Evolutionary conservation across 352 stramenopile species (phyloP), one percentile per base, ranked within the genome.

Genomic region (Globisporangium nodosum): DNA sequence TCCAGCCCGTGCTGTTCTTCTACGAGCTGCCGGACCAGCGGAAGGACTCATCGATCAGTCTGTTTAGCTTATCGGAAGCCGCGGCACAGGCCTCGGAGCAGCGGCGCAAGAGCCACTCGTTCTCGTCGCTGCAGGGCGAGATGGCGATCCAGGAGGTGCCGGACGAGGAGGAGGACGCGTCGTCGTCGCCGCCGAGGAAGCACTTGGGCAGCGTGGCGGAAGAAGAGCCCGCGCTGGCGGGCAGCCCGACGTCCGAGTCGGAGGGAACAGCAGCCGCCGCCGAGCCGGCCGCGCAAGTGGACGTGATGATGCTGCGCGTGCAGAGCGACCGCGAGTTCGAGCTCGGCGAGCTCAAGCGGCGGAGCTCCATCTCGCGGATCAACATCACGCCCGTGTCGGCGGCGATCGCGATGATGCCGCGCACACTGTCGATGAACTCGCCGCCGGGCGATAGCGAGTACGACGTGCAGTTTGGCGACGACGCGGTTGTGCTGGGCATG

Each of bases 21-120:
- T 94, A 91, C 68, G 85, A 94, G 54, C 70, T 94, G 2, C 85
- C 85, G 6, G 84, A 92, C 46, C 74, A 84, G 55, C 81, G 84
- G 5, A 92, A 90, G 53, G 84, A 93, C 55, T 93, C 84, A 8
- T 93, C 84, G 13, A 79, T 93, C 9, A 84, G 77, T 52, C 60
- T 90, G 24, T 74, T 85, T 30, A 73, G 66, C 48, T 47, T 77
- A 12, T 70, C 67, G 33, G 66, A 76, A 49, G 56, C 61, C 59
- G 47, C 65, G n/a, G 47, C 66, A 20, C 66, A 81, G 50, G 64
- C 75, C 50, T 60, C 63, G 56, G 49, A 66, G 31, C 66, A 79
- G 46, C 64, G 74, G 2, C 55, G 62, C 49, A 90, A 88, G 64
- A 88, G 77, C 55, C 72, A 76, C 54, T 88, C 80, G 8, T 68